These are phyloP conservation scores for Calonectria henricotiae DNA, from an alignment of 2,329 filamentous ascomycete species.

Conservation along the genomic window DNA sequence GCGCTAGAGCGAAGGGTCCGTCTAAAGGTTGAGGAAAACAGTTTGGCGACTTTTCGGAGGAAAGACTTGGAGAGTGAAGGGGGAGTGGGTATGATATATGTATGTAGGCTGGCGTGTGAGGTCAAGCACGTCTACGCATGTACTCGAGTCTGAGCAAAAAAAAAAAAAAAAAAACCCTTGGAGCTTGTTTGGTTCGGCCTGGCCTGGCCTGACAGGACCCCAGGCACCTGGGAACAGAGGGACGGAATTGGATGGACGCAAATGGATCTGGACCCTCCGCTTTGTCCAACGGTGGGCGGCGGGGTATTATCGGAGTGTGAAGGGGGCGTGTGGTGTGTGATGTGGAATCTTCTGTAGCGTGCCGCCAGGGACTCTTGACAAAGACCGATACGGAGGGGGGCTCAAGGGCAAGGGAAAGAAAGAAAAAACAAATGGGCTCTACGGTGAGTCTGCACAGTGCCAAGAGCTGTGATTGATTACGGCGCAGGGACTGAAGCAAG, in stretches of 20 bases:
- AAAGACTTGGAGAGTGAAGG: conserved; percentile 15
- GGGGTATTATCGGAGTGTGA: conserved; percentile 41
- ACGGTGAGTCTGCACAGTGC: conserved; percentile 26
- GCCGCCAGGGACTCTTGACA: not conserved
- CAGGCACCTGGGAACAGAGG: conserved; percentile 10
- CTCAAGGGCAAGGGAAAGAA: not conserved
- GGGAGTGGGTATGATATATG: conserved; percentile 33
- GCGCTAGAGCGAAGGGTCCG: conserved; percentile 84
- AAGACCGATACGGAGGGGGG: not conserved
- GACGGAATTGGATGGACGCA: conserved; percentile 36
- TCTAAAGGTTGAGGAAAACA: conserved; percentile 90
- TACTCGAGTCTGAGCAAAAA: not conserved
- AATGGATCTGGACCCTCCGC: conserved; percentile 25
- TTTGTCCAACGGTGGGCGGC: conserved; percentile 30
- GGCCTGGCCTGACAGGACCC: not conserved
- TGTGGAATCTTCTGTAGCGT: conserved; percentile 24
- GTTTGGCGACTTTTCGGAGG: conserved; percentile 74
- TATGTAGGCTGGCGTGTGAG: conserved; percentile 11
- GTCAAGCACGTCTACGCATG: conserved; percentile 21
- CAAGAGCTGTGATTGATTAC: conserved; percentile 33
- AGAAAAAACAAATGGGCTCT: not conserved
- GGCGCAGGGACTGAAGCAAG: conserved; percentile 2
- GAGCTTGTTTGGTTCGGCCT: not conserved
- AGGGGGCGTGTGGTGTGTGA: conserved; percentile 27
- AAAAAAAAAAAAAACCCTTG: conserved; percentile 12